Conservation (phyloP, 2,329 filamentous ascomycete genomes). For the Botrytis hyacinthi region DNA sequence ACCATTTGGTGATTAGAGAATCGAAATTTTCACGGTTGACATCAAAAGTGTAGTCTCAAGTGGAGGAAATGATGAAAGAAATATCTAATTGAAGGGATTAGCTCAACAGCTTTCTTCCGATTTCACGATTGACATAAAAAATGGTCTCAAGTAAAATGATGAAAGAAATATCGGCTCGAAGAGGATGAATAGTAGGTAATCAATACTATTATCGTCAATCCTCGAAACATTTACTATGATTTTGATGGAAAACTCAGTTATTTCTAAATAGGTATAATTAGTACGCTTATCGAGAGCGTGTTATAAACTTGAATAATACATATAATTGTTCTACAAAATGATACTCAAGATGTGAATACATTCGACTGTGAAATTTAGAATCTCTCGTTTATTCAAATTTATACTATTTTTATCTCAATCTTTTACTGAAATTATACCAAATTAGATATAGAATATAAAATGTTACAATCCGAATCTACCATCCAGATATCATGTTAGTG, state of each 20-base stretch:
- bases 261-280: not conserved
- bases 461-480: not conserved
- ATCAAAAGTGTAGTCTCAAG: not conserved
- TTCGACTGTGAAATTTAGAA: not conserved
- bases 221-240: not conserved
- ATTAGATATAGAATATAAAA: not conserved
- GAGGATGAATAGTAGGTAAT: not conserved
- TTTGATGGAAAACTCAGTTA: not conserved
- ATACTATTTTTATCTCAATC: not conserved
- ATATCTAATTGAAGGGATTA: not conserved
- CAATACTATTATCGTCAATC: not conserved
- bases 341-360: not conserved
- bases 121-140: not conserved
- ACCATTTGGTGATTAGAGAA: not conserved
- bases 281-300: not conserved
- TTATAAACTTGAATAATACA: not conserved
- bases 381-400: not conserved
- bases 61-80: not conserved
- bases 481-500: not conserved
- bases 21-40: not conserved
- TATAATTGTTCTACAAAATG: not conserved
- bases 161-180: not conserved
- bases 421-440: not conserved
- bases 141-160: not conserved
- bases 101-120: too few species aligned